phyloP scores from a whole-genome alignment of 768 basidiomycete species.

The Tubosaeta brunneosetosa region DNA sequence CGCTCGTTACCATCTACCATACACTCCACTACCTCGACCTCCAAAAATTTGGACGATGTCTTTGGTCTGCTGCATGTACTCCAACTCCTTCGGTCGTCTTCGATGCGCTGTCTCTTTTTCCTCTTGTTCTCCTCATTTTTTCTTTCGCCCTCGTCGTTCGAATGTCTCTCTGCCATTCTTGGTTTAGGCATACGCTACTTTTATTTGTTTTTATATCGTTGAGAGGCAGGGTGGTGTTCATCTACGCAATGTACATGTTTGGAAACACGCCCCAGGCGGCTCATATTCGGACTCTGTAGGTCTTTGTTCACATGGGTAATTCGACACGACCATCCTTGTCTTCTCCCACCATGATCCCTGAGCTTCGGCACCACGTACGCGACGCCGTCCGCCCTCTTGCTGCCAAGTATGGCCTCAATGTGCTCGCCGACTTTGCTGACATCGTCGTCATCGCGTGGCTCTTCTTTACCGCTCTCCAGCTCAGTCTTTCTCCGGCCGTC shows the following conservation, averaged over 20 bases:
- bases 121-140: neutral
- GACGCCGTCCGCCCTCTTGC: constrained; percentile 28
- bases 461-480: constrained; percentile 55
- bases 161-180: constrained; percentile 10
- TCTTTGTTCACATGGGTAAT: constrained; percentile 15
- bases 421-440: constrained; percentile 52
- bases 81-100: constrained; percentile 8
- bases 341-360: constrained; percentile 23
- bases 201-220: constrained; percentile 36
- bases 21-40: constrained; percentile 18
- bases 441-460: constrained; percentile 51
- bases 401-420: constrained; percentile 42
- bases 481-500: constrained; percentile 51
- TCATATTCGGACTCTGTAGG: constrained; percentile 2
- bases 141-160: constrained; percentile 1
- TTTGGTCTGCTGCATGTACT: constrained; percentile 25
- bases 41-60: constrained; percentile 27
- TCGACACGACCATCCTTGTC: neutral
- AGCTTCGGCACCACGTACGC: constrained; percentile 27
- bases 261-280: constrained; percentile 1
- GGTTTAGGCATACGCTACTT: constrained; percentile 26
- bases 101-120: constrained; percentile 2
- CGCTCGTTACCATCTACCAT: constrained; percentile 30
- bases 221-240: constrained; percentile 20
- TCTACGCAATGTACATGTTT: constrained; percentile 29